Percentiles rank a stretch among this genome's conserved stretches.
phyloP scores from a whole-genome alignment of 2,329 filamentous ascomycete genomes.

The Xylariaceae sp. region DNA sequence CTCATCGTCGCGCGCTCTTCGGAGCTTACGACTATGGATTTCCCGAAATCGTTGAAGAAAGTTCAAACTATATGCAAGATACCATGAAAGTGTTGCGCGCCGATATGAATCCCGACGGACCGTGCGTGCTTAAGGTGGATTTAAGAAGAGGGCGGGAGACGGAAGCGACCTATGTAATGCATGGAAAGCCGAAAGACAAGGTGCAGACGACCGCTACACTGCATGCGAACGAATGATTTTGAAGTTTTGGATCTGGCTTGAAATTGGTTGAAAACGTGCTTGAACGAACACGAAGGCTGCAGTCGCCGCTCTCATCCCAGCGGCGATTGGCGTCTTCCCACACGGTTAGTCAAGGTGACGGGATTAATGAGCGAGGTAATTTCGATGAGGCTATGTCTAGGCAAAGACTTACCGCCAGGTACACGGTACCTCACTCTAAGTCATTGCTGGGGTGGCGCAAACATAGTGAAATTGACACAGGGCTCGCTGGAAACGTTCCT shows the following conservation, averaged over 20 bases:
- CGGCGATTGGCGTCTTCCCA: background rate
- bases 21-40: background rate
- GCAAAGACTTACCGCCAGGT: background rate
- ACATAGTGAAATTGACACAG: background rate
- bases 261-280: background rate
- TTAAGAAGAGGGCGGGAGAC: background rate
- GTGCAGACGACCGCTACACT: background rate
- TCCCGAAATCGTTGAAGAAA: background rate
- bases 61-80: background rate
- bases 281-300: background rate
- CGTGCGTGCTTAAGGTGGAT: background rate
- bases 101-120: background rate
- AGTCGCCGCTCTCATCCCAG: background rate
- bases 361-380: background rate
- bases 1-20: background rate
- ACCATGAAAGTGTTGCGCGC: background rate
- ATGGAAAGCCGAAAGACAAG: background rate
- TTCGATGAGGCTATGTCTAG: background rate
- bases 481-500: background rate
- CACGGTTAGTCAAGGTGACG: background rate
- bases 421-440: background rate
- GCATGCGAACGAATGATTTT: background rate
- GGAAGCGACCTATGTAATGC: background rate
- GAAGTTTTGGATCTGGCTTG: background rate
- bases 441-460: background rate